Percentiles rank a stretch among this genome's conserved stretches.
Evolutionary conservation across 169 alveolate genomes (phyloP).

Genomic region (Plasmodium gaboni): DNA sequence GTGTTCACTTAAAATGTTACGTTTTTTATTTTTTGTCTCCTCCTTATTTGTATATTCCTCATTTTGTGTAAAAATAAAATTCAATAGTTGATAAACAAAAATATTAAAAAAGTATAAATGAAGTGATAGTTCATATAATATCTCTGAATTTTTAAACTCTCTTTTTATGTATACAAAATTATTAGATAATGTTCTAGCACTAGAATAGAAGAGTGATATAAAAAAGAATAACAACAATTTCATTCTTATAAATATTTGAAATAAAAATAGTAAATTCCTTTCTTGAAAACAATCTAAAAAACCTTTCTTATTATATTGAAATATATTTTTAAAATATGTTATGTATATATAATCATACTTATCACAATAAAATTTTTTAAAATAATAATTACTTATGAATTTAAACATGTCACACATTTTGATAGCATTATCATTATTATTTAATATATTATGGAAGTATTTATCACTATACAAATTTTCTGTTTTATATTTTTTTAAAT

Average conservation of each 20-base stretch:
- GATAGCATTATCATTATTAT: too few species aligned
- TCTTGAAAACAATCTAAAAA: neutral
- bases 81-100: constrained; percentile 16
- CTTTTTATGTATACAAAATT: constrained; percentile 13
- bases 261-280: constrained; percentile 8
- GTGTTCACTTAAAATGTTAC: neutral
- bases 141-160: neutral
- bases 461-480: too few species aligned
- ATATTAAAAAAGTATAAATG: constrained; percentile 28
- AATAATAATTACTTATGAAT: constrained; percentile 14
- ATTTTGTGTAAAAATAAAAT: neutral
- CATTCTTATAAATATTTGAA: constrained; percentile 7
- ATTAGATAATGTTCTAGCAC: constrained; percentile 6
- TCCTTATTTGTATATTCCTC: too few species aligned
- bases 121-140: constrained; percentile 25
- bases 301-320: constrained; percentile 2
- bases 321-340: constrained; percentile 10
- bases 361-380: constrained; percentile 8
- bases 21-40: neutral
- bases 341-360: constrained; percentile 11
- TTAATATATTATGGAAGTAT: too few species aligned
- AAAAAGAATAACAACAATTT: constrained; percentile 33
- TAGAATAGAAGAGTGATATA: constrained; percentile 21
- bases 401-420: too few species aligned
- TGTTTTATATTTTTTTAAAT: too few species aligned